Evolutionary conservation across 1,284 basidiomycete species (phyloP).

Genomic region (Sphaerobolus stellatus): DNA sequence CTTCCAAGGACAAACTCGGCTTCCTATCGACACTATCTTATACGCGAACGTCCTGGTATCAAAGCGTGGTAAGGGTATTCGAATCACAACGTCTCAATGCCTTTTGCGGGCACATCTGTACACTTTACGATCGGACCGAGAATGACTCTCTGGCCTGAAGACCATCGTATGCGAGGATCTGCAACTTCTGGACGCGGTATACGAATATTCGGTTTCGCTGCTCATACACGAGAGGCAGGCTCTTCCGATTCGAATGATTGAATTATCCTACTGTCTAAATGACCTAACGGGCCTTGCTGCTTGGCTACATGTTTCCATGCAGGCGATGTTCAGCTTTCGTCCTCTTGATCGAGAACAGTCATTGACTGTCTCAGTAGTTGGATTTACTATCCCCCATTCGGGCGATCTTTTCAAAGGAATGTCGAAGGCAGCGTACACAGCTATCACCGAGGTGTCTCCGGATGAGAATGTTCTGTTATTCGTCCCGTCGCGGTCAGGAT

Average conservation of each 20-base stretch:
- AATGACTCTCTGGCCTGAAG: slow-evolving; percentile 45
- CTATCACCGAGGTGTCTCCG: slow-evolving; percentile 45
- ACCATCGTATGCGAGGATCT: slow-evolving; percentile 85
- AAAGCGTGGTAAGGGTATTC: slow-evolving; percentile 44
- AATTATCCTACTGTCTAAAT: slow-evolving; percentile 74
- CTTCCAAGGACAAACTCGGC: too few relatives aligned
- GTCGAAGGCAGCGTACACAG: slow-evolving; percentile 85
- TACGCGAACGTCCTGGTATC: slow-evolving; percentile 38
- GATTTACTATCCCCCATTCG: slow-evolving; percentile 88
- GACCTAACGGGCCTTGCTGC: slow-evolving; percentile 79
- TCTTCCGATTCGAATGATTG: slow-evolving; percentile 72
- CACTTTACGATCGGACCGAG: slow-evolving; percentile 20
- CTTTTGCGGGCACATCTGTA: slow-evolving; percentile 45
- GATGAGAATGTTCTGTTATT: slow-evolving; percentile 77
- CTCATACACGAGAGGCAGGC: slow-evolving; percentile 63
- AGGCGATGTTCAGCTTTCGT: slow-evolving; percentile 74
- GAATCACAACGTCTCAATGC: slow-evolving; percentile 52
- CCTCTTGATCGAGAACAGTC: slow-evolving; percentile 84
- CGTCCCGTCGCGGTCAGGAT: too few relatives aligned
- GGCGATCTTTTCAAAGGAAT: slow-evolving; percentile 88
- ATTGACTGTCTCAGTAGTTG: slow-evolving; percentile 65
- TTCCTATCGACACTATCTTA: slow-evolving; percentile 35
- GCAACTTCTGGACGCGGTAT: slow-evolving; percentile 78
- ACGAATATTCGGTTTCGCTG: slow-evolving; percentile 81
- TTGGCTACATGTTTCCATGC: slow-evolving; percentile 78